phyloP scores from a whole-genome alignment of 257 asterid species.

The Osmanthus fragrans region DNA sequence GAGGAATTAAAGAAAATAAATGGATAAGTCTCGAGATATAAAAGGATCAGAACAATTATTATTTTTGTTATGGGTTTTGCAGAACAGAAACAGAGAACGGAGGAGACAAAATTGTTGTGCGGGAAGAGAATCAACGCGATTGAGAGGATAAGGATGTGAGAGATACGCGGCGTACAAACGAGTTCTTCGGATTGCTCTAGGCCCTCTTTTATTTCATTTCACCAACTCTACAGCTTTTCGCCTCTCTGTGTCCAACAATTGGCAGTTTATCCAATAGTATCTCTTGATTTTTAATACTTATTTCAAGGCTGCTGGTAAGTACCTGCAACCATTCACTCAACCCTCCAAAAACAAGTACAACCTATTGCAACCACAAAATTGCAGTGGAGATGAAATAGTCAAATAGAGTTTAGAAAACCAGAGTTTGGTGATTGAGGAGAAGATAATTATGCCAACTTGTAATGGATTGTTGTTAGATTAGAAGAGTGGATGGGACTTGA shows the following conservation, averaged over 20 bases:
- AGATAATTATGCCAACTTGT: background rate
- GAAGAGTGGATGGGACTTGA: background rate
- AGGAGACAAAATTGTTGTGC: background rate
- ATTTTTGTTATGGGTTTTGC: constrained; percentile 10
- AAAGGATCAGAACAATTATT: background rate
- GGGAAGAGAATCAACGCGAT: constrained; percentile 4
- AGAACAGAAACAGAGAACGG: background rate
- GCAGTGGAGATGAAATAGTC: background rate
- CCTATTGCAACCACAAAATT: background rate
- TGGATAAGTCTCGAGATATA: background rate
- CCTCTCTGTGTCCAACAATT: background rate
- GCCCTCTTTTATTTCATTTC: constrained; percentile 37
- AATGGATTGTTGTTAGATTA: background rate
- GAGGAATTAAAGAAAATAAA: constrained; percentile 19
- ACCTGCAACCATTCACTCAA: constrained; percentile 6
- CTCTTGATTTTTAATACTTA: background rate
- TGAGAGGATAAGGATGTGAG: constrained; percentile 56
- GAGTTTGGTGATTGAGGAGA: background rate
- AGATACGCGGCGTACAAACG: constrained; percentile 38
- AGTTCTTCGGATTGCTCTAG: constrained; percentile 37
- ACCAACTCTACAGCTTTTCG: constrained; percentile 19
- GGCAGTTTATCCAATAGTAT: constrained; percentile 2
- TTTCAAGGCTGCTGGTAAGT: constrained; percentile 13
- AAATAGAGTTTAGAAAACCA: background rate
- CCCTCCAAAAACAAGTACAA: background rate